A percentile compares a stretch with the other conserved stretches of the same genome.
phyloP scores from a whole-genome alignment of 2,329 filamentous ascomycete genomes.

The Sarocladiaceae sp. region DNA sequence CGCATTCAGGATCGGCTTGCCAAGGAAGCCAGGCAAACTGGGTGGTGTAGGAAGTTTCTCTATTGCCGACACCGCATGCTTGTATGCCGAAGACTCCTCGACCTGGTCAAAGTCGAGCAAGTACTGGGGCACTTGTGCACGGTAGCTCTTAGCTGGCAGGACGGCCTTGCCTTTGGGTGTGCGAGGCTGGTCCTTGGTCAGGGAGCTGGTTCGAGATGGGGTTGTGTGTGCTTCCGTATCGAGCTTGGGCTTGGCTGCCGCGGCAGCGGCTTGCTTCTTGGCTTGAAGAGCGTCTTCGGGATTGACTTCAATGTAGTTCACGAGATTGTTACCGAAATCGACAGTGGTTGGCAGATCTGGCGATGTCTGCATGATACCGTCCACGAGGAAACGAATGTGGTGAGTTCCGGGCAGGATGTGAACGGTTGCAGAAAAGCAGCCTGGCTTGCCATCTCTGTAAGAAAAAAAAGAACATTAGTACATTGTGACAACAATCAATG shows the following conservation, averaged over 20 bases:
- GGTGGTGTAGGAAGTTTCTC: constrained; percentile 81
- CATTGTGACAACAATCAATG: neutral
- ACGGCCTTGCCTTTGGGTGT: constrained; percentile 51
- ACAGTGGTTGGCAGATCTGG: constrained; percentile 88
- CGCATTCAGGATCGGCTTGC: constrained; percentile 91
- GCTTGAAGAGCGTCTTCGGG: constrained; percentile 60
- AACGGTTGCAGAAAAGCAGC: constrained; percentile 71
- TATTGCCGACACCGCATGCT: constrained; percentile 69
- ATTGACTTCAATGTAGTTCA: constrained; percentile 96
- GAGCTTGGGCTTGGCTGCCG: constrained; percentile 25
- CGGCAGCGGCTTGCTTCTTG: constrained; percentile 14
- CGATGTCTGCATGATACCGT: constrained; percentile 88
- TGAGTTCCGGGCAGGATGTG: constrained; percentile 90
- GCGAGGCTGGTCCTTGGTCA: constrained; percentile 38
- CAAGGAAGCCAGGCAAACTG: constrained; percentile 81
- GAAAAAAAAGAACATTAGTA: constrained; percentile 16
- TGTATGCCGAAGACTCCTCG: constrained; percentile 72
- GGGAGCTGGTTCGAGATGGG: neutral
- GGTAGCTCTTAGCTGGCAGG: constrained; percentile 58
- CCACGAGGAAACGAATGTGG: constrained; percentile 93
- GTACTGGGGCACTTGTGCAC: constrained; percentile 74
- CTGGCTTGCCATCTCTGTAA: constrained; percentile 48
- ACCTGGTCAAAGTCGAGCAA: constrained; percentile 81
- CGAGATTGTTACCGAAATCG: constrained; percentile 94
- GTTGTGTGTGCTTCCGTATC: constrained; percentile 17